Evolutionary conservation across 306 rosid species (phyloP), one percentile per base, ranked within the genome.

Genomic region (Lablab purpureus): DNA sequence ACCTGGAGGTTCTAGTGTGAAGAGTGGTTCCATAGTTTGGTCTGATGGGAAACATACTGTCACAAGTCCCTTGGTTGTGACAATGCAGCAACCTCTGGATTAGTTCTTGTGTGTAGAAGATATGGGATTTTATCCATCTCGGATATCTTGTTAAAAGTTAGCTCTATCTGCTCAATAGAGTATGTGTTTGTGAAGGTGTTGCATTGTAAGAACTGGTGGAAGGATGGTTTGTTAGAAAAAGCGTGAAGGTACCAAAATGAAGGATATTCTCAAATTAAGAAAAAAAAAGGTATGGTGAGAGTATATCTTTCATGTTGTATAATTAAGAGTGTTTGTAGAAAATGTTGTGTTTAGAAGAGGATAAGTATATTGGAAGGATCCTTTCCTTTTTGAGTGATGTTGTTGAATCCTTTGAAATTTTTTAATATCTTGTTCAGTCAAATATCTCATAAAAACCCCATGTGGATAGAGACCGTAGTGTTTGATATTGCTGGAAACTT

Each of bases 1-100:
- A 10, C 84, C 97, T 6, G 98, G 98, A 23, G 85, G 90, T 83
- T 87, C 96, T 2, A 77, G 66, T 41, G 80, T 89, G 74, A 80
- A 75, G 67, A 87, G 89, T 81, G 98, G 98, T 32, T 85, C 94
- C 10, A 37, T 94, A 49, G 73, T 88, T 76, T 94, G 97, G 98
- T 86, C 87, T 7, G 98, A 94, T 85, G 96, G 96, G 25, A 91
- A 90, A 76, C 98, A 89, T 79, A 76, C 27, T 45, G 98, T 91
- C 80, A 89, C 98, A 4, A 94, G 94, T 74, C 96, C 98, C 34
- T 41, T 92, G 77, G 89, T 94, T 74, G 98, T 92, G 80, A 90
- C 97, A 21, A 89, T 92, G 97, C 98, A 92, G 80, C 94, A 92
- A 56, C 98, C 96, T 80, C 89, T 92, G 56, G 88, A 86, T 78